Conservation (phyloP, 2,329 filamentous ascomycete species). For the Zymoseptoria ardabiliae region DNA sequence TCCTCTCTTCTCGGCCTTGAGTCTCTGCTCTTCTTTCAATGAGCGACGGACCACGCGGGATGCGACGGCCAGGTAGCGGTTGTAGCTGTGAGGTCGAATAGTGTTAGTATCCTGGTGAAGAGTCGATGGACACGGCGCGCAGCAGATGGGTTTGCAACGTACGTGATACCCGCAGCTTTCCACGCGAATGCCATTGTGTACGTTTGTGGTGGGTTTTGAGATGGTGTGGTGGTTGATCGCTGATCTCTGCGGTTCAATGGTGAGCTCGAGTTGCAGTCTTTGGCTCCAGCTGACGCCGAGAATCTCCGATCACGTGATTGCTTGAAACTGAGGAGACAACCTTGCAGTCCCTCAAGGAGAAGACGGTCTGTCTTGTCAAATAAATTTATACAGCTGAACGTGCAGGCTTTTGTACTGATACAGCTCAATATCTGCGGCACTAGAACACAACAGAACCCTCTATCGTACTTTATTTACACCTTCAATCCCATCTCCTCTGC, state of each 20-base stretch:
- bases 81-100: constrained; percentile 65
- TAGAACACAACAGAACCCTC: constrained; percentile 21
- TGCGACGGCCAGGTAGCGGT: constrained; percentile 96
- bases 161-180: constrained; percentile 97
- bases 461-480: constrained; percentile 59
- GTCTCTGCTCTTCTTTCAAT: constrained; percentile 89
- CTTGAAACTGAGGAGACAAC: background rate
- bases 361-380: background rate
- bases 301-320: background rate
- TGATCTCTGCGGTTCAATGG: background rate
- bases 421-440: constrained; percentile 25
- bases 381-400: constrained; percentile 2
- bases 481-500: constrained; percentile 90
- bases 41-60: constrained; percentile 91
- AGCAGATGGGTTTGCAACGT: constrained; percentile 39
- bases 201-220: constrained; percentile 21
- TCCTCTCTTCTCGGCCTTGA: constrained; percentile 80
- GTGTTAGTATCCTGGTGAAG: constrained; percentile 12
- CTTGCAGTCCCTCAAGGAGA: background rate
- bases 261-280: background rate
- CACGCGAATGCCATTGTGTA: constrained; percentile 91
- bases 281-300: background rate
- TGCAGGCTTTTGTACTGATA: constrained; percentile 25
- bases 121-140: background rate
- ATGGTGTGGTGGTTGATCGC: constrained; percentile 1